A percentile compares a stretch with the other conserved stretches of the same genome.
phyloP scores from a whole-genome alignment of 345 rosid species.

The Syzygium aromaticum region DNA sequence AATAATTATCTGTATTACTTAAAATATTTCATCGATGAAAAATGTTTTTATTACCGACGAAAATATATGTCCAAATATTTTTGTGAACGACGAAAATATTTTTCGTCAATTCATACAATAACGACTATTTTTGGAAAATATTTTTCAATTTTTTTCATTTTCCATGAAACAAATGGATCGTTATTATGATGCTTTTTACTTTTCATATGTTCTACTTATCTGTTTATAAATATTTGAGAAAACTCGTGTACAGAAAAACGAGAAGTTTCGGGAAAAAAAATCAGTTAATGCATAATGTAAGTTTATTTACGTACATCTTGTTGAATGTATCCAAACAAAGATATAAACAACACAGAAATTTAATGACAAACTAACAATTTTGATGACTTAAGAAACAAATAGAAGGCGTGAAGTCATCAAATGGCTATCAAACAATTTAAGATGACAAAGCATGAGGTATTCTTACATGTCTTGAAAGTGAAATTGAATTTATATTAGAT shows the following conservation, averaged over 20 bases:
- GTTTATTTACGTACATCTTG: not conserved
- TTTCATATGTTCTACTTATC: not conserved
- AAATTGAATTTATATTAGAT: too few species aligned
- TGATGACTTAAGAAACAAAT: not conserved
- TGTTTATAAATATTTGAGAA: not conserved
- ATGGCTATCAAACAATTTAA: not conserved
- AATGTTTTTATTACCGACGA: too few species aligned
- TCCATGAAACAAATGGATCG: too few species aligned
- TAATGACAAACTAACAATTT: not conserved
- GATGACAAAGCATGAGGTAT: too few species aligned
- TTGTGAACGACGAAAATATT: too few species aligned
- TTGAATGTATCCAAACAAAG: not conserved
- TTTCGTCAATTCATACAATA: too few species aligned
- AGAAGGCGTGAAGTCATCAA: not conserved
- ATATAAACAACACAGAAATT: not conserved
- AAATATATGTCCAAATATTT: too few species aligned
- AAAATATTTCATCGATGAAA: too few species aligned
- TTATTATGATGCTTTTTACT: not conserved
- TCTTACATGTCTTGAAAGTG: too few species aligned
- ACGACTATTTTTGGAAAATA: too few species aligned
- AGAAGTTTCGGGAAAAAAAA: not conserved
- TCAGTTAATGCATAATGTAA: not conserved
- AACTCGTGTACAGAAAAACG: not conserved
- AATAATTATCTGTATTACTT: too few species aligned
- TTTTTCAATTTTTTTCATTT: too few species aligned